Base-by-base conservation (phyloP, 1,284 basidiomycete genomes). In the Fomitopsis palustris region DNA sequence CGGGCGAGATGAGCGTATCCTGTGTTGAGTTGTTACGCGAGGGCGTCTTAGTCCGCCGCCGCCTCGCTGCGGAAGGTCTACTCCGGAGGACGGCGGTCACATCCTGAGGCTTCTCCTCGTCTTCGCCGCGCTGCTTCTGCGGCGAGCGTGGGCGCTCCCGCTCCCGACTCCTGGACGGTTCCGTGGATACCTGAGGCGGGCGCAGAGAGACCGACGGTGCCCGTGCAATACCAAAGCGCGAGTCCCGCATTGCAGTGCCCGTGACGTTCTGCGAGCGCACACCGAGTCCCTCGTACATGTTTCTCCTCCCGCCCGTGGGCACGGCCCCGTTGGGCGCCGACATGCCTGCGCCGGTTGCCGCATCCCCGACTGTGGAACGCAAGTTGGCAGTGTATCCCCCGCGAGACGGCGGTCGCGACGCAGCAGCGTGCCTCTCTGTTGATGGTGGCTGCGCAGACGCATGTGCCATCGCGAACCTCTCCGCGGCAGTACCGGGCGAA, bases 191-290 rank as follows among this genome's bases (percentile, higher is more conserved):
- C 10, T 37, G 35, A 12, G 49, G 29, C 31, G 60, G 41, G 17
- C 56, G 54, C 4, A 53, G 29, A 53, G 63, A 60, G 27, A 57
- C 55, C 23, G 65, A 67, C 49, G 54, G 55, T 35, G 61, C 65
- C 27, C 69, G 63, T 21, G 65, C 61, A 10, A 65, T 61, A 25
- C 62, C 65, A 25, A 67, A 61, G 12, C 65, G 66, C 16, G 72
- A 64, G 54, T 83, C 81, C 25, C 82, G 80, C 81, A 82, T 82
- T 0, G 78, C 77, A 5, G 78, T 71, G 12, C 84, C 83, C 3
- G 84, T 85, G 38, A 81, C 78, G 47, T 87, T 82, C 64, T 84
- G 80, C 7, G 85, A 74, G 23, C 71, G 72, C 25, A 69, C 66
- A 21, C 72, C 72, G 19, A 52, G 49, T 19, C 49, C 49, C 21